phyloP scores from a whole-genome alignment of 2,329 filamentous ascomycete species.

The Phialophora macrospora region DNA sequence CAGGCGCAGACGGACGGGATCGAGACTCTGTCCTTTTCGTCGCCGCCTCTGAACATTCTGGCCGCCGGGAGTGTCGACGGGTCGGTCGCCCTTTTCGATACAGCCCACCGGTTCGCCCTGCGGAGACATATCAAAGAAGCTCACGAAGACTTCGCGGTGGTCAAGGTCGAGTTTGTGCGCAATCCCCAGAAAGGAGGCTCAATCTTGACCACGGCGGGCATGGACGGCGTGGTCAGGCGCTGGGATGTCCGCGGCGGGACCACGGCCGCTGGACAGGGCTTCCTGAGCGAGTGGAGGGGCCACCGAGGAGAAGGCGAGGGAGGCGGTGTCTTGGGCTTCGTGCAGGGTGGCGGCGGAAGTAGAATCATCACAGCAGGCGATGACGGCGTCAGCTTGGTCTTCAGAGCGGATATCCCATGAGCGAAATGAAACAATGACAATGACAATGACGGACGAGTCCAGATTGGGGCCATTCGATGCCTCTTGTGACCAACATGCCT shows the following conservation, averaged over 20 bases:
- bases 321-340: slow-evolving; percentile 88
- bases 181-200: slow-evolving; percentile 56
- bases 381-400: slow-evolving; percentile 62
- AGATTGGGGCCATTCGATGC: background rate
- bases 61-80: slow-evolving; percentile 69
- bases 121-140: slow-evolving; percentile 79
- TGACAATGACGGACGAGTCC: background rate
- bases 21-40: slow-evolving; percentile 72
- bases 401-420: slow-evolving; percentile 39
- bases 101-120: slow-evolving; percentile 82
- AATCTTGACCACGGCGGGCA: slow-evolving; percentile 83
- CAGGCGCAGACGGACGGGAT: slow-evolving; percentile 79
- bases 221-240: slow-evolving; percentile 86
- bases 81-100: slow-evolving; percentile 83
- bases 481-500: background rate
- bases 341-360: slow-evolving; percentile 68
- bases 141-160: slow-evolving; percentile 86
- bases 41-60: slow-evolving; percentile 64
- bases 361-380: slow-evolving; percentile 88
- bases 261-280: slow-evolving; percentile 65
- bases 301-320: slow-evolving; percentile 84
- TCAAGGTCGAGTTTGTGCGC: slow-evolving; percentile 80
- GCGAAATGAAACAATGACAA: background rate
- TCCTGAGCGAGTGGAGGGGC: slow-evolving; percentile 87
- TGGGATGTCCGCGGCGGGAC: slow-evolving; percentile 82